Evolutionary conservation across 192 early-diverging fungal genomes (phyloP), one percentile per base, ranked within the genome.

Genomic region (Entomortierella lignicola): DNA sequence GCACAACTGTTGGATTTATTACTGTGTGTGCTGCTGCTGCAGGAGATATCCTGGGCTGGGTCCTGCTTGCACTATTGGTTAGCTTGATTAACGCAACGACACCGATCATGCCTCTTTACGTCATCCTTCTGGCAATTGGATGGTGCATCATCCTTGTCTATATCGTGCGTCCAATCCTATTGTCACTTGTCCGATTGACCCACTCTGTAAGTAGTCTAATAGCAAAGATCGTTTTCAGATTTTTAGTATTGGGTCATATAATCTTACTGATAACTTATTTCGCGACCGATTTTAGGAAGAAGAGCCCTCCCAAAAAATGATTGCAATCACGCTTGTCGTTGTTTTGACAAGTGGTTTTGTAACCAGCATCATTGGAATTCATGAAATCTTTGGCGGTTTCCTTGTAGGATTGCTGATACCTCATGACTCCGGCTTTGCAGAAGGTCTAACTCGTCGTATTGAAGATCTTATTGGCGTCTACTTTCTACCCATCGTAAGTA

Each of bases 341-440:
- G 89, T 93, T 7, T 69, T 93, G 25, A 66, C 84, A 7, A 92
- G 89, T 29, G 89, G 91, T 0, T 94, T 89, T 71, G 91, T 96
- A 51, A 95, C 95, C 0, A 84, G 93, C 57, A 87, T 87, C 47
- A 93, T 93, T 57, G 96, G 96, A 27, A 89, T 98, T 31, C 93
- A 98, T 79, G 81, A 91, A 6, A 95, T 98, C 75, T 97, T 98
- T 88, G 96, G 96, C 23, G 96, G 89, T 0, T 97, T 97, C 72
- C 54, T 98, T 4, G 85, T 90, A 10, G 96, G 96, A 15, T 82
- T 95, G 17, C 89, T 95, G 31, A 85, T 91, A 17, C 96, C 96
- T 8, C 94, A 95, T 74, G 92, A 95, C 41, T 84, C 88, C 64
- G 94, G 94, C 8, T 92, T 98, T 66, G 90, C 95, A 0, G 86